Conservation (phyloP, 2,329 filamentous ascomycete genomes). For the Sodiomyces alkalinus region DNA sequence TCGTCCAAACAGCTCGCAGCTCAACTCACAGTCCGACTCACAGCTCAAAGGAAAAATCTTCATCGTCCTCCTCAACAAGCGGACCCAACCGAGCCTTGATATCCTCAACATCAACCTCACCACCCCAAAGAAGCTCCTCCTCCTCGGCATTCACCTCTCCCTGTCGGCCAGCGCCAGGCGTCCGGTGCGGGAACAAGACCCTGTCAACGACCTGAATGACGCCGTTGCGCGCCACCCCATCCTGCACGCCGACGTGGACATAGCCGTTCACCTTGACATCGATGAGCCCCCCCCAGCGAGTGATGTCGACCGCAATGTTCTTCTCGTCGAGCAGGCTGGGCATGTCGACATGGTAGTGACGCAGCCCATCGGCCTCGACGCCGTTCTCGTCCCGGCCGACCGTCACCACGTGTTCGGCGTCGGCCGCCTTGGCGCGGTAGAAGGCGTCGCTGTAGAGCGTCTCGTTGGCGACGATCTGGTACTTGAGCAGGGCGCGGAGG, state of each 20-base stretch:
- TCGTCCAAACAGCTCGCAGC: too few species aligned
- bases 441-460: slow-evolving; percentile 76
- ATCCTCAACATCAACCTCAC: slow-evolving; percentile 44
- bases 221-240: slow-evolving; percentile 62
- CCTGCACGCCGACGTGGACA: slow-evolving; percentile 46
- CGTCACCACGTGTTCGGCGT: slow-evolving; percentile 10
- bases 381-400: slow-evolving; percentile 13
- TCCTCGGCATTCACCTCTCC: slow-evolving; percentile 18
- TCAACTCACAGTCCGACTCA: background rate
- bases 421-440: slow-evolving; percentile 33
- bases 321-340: slow-evolving; percentile 55
- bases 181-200: slow-evolving; percentile 63
- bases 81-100: slow-evolving; percentile 39
- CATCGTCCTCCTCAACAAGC: slow-evolving; percentile 19
- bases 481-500: slow-evolving; percentile 62
- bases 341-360: slow-evolving; percentile 53
- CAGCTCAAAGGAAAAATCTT: slow-evolving; percentile 5
- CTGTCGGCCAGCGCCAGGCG: slow-evolving; percentile 13
- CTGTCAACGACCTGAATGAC: slow-evolving; percentile 64
- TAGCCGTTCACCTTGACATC: slow-evolving; percentile 64
- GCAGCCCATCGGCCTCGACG: slow-evolving; percentile 17
- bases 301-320: slow-evolving; percentile 56
- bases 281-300: slow-evolving; percentile 50
- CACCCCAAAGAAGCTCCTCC: too few species aligned
- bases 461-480: slow-evolving; percentile 59